Percentiles rank a stretch among this genome's conserved stretches.
These are phyloP conservation scores for Diaporthe citrichinensis DNA, from an alignment of 2,329 filamentous ascomycete genomes.

Conservation along the genomic window DNA sequence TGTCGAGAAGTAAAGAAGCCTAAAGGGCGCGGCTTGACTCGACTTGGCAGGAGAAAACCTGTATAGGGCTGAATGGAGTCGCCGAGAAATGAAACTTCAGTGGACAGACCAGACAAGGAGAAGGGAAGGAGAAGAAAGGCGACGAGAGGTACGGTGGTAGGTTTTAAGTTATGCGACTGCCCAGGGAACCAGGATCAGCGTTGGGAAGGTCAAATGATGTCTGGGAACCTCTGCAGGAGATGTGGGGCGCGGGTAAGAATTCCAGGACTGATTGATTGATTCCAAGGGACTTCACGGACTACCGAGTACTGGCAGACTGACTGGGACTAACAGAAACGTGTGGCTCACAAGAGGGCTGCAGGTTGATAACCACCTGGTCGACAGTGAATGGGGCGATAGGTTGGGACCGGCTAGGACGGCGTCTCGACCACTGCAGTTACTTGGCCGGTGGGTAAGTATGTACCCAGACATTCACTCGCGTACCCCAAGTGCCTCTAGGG, in stretches of 20 bases:
- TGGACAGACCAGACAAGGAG: conserved; percentile 29
- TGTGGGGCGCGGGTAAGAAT: conserved; percentile 22
- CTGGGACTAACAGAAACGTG: conserved; percentile 34
- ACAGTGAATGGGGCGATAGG: conserved; percentile 3
- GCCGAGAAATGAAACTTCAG: conserved; percentile 34
- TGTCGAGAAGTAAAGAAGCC: conserved; percentile 2
- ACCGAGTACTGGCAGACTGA: background rate
- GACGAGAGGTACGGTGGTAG: conserved; percentile 27
- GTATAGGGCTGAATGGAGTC: conserved; percentile 20
- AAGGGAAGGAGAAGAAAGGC: conserved; percentile 19
- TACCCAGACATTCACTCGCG: background rate
- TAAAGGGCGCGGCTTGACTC: background rate
- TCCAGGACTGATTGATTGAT: background rate
- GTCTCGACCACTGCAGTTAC: conserved; percentile 13
- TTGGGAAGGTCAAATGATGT: conserved; percentile 27
- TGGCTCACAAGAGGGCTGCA: conserved; percentile 19
- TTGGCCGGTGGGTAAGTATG: conserved; percentile 3
- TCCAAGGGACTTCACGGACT: background rate
- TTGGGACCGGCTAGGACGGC: conserved; percentile 20
- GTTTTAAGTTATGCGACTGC: conserved; percentile 34
- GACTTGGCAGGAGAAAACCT: conserved; percentile 30
- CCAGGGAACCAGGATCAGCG: conserved; percentile 26
- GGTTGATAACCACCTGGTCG: conserved; percentile 8
- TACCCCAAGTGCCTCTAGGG: background rate
- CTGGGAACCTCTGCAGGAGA: conserved; percentile 9